Evolutionary conservation across 148 eudicot species (phyloP).

Genomic region (Fallopia convolvulus): DNA sequence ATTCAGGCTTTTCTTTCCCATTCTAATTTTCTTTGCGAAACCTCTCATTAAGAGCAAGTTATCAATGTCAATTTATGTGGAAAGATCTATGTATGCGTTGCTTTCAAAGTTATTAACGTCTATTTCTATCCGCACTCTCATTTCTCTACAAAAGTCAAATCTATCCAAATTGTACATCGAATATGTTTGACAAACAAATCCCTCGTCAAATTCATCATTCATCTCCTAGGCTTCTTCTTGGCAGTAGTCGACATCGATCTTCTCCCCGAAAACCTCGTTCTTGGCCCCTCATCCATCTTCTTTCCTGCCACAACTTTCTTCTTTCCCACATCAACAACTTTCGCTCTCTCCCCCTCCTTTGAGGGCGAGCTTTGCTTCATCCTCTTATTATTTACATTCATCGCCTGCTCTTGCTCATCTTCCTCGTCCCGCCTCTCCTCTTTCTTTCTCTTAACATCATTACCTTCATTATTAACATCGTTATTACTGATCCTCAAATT

Average conservation of each 20-base stretch:
- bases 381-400: slow-evolving; percentile 26
- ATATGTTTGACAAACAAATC: no score
- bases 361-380: slow-evolving; percentile 28
- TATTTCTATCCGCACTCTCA: no score
- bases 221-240: slow-evolving; percentile 10
- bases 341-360: slow-evolving; percentile 4
- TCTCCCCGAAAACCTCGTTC: slow-evolving; percentile 8
- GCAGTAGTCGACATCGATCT: neutral
- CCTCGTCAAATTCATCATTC: neutral
- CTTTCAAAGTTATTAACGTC: no score
- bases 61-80: no score
- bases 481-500: slow-evolving; percentile 18
- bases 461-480: neutral
- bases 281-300: neutral
- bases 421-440: neutral
- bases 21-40: no score
- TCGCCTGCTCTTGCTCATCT: slow-evolving; percentile 25
- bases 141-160: no score
- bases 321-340: neutral
- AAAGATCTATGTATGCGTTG: no score
- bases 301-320: neutral
- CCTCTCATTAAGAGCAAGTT: no score
- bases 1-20: no score
- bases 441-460: slow-evolving; percentile 8
- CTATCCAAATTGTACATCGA: no score